A percentile compares a stretch with the other conserved stretches of the same genome.
Conservation (phyloP, 2,329 filamentous ascomycete species). For the Dryadomyces quercus-mongolicae region DNA sequence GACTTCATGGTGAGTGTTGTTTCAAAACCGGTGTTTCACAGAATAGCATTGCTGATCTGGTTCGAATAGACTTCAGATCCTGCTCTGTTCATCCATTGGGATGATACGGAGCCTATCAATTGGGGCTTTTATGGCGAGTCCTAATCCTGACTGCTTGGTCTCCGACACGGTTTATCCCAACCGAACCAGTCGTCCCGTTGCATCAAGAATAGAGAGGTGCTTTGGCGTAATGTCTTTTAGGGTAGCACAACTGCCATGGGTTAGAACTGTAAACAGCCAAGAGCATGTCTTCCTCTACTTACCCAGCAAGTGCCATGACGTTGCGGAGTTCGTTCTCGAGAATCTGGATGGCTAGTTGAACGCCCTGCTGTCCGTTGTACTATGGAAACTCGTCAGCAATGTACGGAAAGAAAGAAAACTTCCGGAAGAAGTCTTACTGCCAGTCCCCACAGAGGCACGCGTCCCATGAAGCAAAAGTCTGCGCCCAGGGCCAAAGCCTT, state of each 20-base stretch:
- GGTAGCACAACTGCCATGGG: not conserved
- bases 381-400: not conserved
- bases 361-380: constrained; percentile 1
- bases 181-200: not conserved
- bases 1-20: too few relatives aligned
- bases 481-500: constrained; percentile 42
- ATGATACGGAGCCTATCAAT: too few relatives aligned
- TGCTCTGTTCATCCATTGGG: too few relatives aligned
- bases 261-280: not conserved
- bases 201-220: not conserved
- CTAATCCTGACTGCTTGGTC: not conserved
- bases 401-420: not conserved
- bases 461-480: constrained; percentile 33
- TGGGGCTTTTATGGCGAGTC: too few relatives aligned
- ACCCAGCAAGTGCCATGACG: constrained; percentile 1
- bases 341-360: not conserved
- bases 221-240: not conserved
- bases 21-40: too few relatives aligned
- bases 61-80: too few relatives aligned
- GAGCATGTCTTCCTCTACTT: not conserved
- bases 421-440: not conserved
- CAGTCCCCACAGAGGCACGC: constrained; percentile 35
- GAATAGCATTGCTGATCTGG: too few relatives aligned
- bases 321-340: not conserved
- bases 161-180: too few relatives aligned